Evolutionary conservation across 345 rosid species (phyloP), one percentile per base, ranked within the genome.

Genomic region (Citropsis articulata): DNA sequence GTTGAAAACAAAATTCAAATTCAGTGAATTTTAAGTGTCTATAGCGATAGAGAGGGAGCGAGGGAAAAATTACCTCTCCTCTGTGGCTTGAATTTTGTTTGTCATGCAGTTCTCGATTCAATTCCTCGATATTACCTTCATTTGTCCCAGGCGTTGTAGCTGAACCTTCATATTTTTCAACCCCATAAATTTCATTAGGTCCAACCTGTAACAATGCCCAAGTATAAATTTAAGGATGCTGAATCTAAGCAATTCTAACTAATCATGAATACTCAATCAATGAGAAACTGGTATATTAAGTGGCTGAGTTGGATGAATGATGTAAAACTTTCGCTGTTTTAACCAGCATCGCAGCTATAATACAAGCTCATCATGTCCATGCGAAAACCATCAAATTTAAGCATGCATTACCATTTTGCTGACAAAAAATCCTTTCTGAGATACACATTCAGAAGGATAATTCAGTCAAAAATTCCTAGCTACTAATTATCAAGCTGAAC

Each of bases 111-210:
- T 88, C 90, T 84, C 81, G 89, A 74, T 77, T 85, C 72, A 74
- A 77, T 76, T 86, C 91, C 75, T 85, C 93, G 7, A 61, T 69
- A 82, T 50, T 85, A 74, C 80, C 89, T 82, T 86, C 95, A 30
- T 80, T 27, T 40, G 72, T 81, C 73, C 27, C 70, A 40, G 86
- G 61, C 72, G 86, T 67, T 62, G 84, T 67, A 69, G 81, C 77
- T 67, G 88, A 81, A 72, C 69, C 87, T 78, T 92, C 97, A 79
- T 85, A 81, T 83, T 86, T 92, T 72, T 92, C 92, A 78, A 89
- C 81, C 33, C 81, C 88, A 78, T 83, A 83, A 83, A 95, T 90
- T 77, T 93, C 96, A 83, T 74, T 77, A 57, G 99, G 99, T 61
- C 89, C 89, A 75, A 91, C 97, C 99, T 96, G 91, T 69, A 78